Percentiles rank a stretch among this genome's conserved stretches.
Evolutionary conservation across 2,329 filamentous ascomycete genomes (phyloP).

Genomic region (Hypoxylon sp.): DNA sequence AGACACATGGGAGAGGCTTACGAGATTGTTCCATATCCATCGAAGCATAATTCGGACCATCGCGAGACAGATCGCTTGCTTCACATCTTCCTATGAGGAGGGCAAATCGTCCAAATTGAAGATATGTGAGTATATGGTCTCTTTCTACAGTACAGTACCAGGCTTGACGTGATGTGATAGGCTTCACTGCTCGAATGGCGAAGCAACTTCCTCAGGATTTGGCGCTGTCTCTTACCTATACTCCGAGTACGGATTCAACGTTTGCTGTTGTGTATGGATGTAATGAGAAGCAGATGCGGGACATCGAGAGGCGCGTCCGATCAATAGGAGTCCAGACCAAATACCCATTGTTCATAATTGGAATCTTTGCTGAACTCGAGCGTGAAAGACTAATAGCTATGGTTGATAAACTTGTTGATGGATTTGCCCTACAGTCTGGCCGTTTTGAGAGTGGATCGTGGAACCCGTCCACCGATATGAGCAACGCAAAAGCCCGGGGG

Average conservation of each 20-base stretch:
- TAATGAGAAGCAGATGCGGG: constrained; percentile 20
- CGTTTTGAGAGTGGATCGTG: constrained; percentile 29
- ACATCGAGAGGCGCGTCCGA: constrained; percentile 36
- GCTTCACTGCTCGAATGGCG: constrained; percentile 38
- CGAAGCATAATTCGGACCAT: constrained; percentile 32
- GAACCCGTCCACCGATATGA: constrained; percentile 37
- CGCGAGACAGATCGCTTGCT: constrained; percentile 27
- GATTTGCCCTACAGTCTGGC: constrained; percentile 38
- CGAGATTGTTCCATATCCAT: constrained; percentile 35
- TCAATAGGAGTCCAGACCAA: constrained; percentile 26
- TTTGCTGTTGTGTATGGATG: constrained; percentile 47
- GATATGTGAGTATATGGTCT: constrained; percentile 29
- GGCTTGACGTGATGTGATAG: constrained; percentile 15
- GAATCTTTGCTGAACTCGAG: constrained; percentile 46
- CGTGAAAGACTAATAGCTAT: constrained; percentile 36
- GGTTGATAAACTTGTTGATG: constrained; percentile 34
- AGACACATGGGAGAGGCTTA: constrained; percentile 39
- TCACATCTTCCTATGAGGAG: constrained; percentile 27
- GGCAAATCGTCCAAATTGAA: background rate
- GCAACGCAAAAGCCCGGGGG: constrained; percentile 33
- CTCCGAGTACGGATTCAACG: constrained; percentile 33
- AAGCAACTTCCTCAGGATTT: constrained; percentile 35
- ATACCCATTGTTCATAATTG: constrained; percentile 43
- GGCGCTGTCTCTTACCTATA: constrained; percentile 44
- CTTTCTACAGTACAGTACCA: background rate